Conservation (phyloP, 805 yeast species). For the Crinitomyces ghanaensis region DNA sequence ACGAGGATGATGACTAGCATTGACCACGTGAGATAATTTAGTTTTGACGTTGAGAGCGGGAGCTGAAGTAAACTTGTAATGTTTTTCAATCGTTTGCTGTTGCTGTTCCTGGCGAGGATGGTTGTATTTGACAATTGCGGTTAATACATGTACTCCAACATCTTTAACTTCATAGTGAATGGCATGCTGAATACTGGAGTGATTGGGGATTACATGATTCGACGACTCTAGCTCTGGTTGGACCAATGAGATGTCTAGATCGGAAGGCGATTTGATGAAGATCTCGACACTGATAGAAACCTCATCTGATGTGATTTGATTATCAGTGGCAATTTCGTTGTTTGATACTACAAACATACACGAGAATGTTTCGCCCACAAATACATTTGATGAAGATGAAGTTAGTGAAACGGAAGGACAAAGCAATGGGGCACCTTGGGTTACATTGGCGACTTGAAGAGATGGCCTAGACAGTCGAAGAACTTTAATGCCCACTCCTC, state of each 20-base stretch:
- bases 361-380: conserved; percentile 24
- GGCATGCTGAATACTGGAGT: conserved; percentile 8
- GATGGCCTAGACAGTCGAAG: conserved; percentile 23
- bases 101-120: conserved; percentile 1
- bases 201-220: conserved; percentile 2
- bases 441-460: conserved; percentile 9
- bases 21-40: conserved; percentile 14
- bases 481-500: conserved; percentile 19
- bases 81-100: conserved; percentile 14
- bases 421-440: conserved; percentile 7
- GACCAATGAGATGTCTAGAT: conserved; percentile 5
- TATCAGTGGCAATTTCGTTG: too few species aligned
- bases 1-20: background rate
- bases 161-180: conserved; percentile 18
- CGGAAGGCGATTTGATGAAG: conserved; percentile 12
- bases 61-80: conserved; percentile 21
- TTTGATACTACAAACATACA: conserved; percentile 15
- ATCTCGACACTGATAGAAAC: conserved; percentile 11
- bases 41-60: conserved; percentile 24
- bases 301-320: too few species aligned
- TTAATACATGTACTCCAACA: conserved; percentile 21
- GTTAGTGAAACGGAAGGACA: too few species aligned
- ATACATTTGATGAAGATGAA: conserved; percentile 21
- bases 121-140: conserved; percentile 15
- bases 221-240: conserved; percentile 8